These are phyloP conservation scores for Ustilago curta DNA, from an alignment of 1,284 basidiomycete genomes.

Conservation along the genomic window DNA sequence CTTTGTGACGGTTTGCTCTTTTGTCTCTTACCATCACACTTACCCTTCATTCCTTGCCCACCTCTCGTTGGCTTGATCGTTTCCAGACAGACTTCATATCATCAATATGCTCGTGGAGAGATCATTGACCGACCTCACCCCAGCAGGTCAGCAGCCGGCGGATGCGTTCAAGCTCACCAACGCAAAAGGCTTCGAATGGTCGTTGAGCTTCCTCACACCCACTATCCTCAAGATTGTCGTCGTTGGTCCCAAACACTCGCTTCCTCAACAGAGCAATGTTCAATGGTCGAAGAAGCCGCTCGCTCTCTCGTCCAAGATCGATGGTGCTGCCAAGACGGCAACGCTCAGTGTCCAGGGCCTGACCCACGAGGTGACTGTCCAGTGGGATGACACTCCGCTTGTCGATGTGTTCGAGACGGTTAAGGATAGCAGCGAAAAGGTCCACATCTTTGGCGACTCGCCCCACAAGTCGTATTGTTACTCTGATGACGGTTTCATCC, in stretches of 20 bases:
- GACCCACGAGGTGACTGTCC: slow-evolving; percentile 35
- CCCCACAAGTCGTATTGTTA: slow-evolving; percentile 70
- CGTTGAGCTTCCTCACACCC: slow-evolving; percentile 66
- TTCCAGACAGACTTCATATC: slow-evolving; percentile 2
- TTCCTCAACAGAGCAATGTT: slow-evolving; percentile 70
- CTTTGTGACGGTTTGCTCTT: background rate
- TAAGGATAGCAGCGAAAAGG: slow-evolving; percentile 36
- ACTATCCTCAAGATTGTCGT: slow-evolving; percentile 68
- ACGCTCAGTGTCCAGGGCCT: slow-evolving; percentile 50
- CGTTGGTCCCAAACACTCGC: slow-evolving; percentile 68
- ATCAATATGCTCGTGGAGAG: slow-evolving; percentile 47
- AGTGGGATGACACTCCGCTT: slow-evolving; percentile 58
- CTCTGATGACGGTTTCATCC: slow-evolving; percentile 69
- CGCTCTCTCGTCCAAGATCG: slow-evolving; percentile 61
- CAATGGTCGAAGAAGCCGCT: slow-evolving; percentile 56
- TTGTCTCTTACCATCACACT: background rate
- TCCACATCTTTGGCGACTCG: slow-evolving; percentile 68
- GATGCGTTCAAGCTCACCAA: slow-evolving; percentile 51
- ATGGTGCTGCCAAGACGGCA: slow-evolving; percentile 34
- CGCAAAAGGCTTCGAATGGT: slow-evolving; percentile 65
- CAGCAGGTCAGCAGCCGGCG: slow-evolving; percentile 24
- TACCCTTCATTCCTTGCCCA: background rate
- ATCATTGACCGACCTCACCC: slow-evolving; percentile 37
- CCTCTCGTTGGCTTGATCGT: background rate
- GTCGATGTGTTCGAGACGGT: slow-evolving; percentile 62